Percentiles rank a stretch among this genome's conserved stretches.
These are phyloP conservation scores for Cardiospermum halicacabum DNA, from an alignment of 345 rosid species.

Conservation along the genomic window DNA sequence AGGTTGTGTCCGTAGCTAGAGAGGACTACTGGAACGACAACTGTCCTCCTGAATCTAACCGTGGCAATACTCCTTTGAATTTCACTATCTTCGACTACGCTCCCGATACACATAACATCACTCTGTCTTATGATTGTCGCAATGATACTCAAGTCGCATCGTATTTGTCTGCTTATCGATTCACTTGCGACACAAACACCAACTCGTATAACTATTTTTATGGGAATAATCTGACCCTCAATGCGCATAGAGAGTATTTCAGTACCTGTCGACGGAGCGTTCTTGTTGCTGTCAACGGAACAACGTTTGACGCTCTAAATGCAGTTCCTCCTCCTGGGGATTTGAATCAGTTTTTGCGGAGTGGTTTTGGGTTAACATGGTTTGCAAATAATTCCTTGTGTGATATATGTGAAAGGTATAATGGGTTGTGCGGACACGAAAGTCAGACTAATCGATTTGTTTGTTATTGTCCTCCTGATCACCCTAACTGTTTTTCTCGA, in stretches of 20 bases:
- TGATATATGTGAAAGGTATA: not conserved
- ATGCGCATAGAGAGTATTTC: not conserved
- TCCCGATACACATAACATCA: not conserved
- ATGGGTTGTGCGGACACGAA: conserved; percentile 22
- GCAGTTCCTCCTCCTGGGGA: not conserved
- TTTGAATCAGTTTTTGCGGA: not conserved
- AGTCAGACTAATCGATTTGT: not conserved
- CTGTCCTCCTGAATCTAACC: conserved; percentile 25
- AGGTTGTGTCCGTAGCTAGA: conserved; percentile 22
- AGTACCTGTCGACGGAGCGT: not conserved
- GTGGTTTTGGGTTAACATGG: conserved; percentile 24
- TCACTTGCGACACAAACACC: not conserved
- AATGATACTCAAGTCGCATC: too few species aligned
- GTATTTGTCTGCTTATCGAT: not conserved
- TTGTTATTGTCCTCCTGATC: conserved; percentile 17
- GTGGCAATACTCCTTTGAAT: not conserved
- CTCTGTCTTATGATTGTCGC: conserved; percentile 24
- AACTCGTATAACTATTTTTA: not conserved
- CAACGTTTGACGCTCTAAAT: not conserved
- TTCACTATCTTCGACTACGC: not conserved
- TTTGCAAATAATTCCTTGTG: not conserved
- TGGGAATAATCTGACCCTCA: too few species aligned
- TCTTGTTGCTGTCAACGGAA: not conserved
- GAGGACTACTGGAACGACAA: conserved; percentile 9
- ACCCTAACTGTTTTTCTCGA: not conserved